Conservation (phyloP, 1,139 yeast species). For the Candida sp. region DNA sequence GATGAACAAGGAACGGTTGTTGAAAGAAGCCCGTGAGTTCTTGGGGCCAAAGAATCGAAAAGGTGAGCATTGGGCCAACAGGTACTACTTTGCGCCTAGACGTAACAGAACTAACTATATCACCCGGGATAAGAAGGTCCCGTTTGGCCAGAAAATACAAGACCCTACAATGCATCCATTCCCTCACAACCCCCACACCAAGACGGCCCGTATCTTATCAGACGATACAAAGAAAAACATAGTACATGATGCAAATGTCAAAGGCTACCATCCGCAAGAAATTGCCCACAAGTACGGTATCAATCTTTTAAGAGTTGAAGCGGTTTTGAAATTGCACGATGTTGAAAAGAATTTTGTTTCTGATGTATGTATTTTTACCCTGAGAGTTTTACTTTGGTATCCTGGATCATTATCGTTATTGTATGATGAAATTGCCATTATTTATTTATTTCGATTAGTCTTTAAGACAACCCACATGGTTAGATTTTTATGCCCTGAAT, state of each 20-base stretch:
- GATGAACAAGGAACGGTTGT: slow-evolving; percentile 10
- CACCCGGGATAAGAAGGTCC: background rate
- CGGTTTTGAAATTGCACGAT: slow-evolving; percentile 67
- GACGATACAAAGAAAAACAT: slow-evolving; percentile 63
- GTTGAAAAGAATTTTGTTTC: slow-evolving; percentile 67
- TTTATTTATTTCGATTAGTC: slow-evolving; percentile 66
- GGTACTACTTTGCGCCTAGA: slow-evolving; percentile 74
- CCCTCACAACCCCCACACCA: slow-evolving; percentile 72
- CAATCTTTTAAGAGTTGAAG: slow-evolving; percentile 86
- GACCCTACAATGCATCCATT: slow-evolving; percentile 67
- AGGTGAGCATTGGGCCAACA: slow-evolving; percentile 83
- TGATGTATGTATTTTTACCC: slow-evolving; percentile 53
- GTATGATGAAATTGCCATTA: slow-evolving; percentile 25
- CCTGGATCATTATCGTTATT: background rate
- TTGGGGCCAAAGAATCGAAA: slow-evolving; percentile 84
- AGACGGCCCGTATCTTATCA: slow-evolving; percentile 66
- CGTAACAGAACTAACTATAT: slow-evolving; percentile 79
- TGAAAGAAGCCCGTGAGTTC: slow-evolving; percentile 35
- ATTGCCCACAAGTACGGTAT: slow-evolving; percentile 82
- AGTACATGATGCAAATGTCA: slow-evolving; percentile 55
- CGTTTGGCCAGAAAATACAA: background rate
- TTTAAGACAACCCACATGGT: slow-evolving; percentile 73
- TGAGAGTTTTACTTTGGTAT: background rate
- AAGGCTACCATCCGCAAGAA: slow-evolving; percentile 65
- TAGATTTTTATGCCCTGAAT: slow-evolving; percentile 33